phyloP scores from a whole-genome alignment of 192 early-diverging fungal genomes.

The Coemansia sp. region DNA sequence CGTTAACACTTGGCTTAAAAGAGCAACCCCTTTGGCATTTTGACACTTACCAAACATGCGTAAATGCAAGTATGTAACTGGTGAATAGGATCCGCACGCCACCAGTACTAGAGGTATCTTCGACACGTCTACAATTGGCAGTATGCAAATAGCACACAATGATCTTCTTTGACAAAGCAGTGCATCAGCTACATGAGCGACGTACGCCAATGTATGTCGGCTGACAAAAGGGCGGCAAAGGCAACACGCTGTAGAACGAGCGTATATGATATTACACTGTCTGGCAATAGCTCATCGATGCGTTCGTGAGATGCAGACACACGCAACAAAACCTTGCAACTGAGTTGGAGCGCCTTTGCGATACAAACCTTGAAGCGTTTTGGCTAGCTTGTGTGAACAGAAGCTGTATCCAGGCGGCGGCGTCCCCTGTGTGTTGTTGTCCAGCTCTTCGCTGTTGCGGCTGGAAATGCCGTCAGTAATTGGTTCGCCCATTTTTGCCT shows the following conservation, averaged over 20 bases:
- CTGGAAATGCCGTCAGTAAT: conserved; percentile 51
- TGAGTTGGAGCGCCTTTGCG: neutral
- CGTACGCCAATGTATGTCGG: too few relatives aligned
- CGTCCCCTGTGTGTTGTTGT: conserved; percentile 25
- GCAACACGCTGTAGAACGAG: too few relatives aligned
- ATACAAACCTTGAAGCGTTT: conserved; percentile 37
- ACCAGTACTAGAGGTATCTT: conserved; percentile 82
- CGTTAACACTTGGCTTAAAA: neutral
- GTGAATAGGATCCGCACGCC: conserved; percentile 95
- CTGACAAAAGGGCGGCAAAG: too few relatives aligned
- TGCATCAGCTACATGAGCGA: too few relatives aligned
- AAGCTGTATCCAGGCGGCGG: conserved; percentile 50
- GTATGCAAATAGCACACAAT: neutral
- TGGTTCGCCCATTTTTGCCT: conserved; percentile 34
- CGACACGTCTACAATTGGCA: conserved; percentile 24
- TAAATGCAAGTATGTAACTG: conserved; percentile 94
- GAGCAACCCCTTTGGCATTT: neutral
- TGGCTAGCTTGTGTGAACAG: conserved; percentile 46
- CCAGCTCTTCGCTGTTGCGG: conserved; percentile 12
- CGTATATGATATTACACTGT: too few relatives aligned
- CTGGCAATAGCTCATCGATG: too few relatives aligned
- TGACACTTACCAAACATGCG: conserved; percentile 93
- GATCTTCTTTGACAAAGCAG: too few relatives aligned
- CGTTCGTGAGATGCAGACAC: too few relatives aligned
- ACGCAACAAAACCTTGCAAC: neutral